Evolutionary conservation across 345 rosid species (phyloP).

Genomic region (Populus ilicifolia): DNA sequence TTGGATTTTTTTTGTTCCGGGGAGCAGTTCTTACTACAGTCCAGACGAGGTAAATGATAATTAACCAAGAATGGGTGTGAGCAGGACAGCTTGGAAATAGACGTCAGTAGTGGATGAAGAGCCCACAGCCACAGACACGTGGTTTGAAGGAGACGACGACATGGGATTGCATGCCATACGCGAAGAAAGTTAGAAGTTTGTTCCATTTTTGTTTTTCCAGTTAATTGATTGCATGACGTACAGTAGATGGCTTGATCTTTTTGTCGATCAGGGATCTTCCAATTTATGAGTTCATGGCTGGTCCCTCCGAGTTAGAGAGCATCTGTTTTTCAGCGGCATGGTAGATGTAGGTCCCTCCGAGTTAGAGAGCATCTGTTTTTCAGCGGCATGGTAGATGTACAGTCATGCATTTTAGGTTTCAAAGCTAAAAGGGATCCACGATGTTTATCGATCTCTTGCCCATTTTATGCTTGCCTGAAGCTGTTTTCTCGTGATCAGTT

Average conservation of each 20-base stretch:
- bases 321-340: too few relatives aligned
- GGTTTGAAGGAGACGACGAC: constrained; percentile 28
- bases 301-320: background rate
- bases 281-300: background rate
- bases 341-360: background rate
- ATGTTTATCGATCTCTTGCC: background rate
- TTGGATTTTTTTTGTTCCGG: constrained; percentile 49
- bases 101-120: constrained; percentile 36
- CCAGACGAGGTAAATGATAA: constrained; percentile 45
- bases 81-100: constrained; percentile 49
- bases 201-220: background rate
- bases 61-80: constrained; percentile 40
- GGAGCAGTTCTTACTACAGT: constrained; percentile 38
- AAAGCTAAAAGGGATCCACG: background rate
- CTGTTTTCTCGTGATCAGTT: background rate
- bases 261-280: background rate
- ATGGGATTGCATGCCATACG: constrained; percentile 24
- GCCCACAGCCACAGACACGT: constrained; percentile 30
- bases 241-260: background rate
- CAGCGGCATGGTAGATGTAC: background rate
- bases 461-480: background rate
- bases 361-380: background rate
- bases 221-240: background rate
- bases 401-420: background rate
- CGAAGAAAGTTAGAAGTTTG: constrained; percentile 47